Percentiles rank a stretch among this genome's conserved stretches.
Evolutionary conservation across 768 basidiomycete genomes (phyloP).

Genomic region (Russula griseocarnosa): DNA sequence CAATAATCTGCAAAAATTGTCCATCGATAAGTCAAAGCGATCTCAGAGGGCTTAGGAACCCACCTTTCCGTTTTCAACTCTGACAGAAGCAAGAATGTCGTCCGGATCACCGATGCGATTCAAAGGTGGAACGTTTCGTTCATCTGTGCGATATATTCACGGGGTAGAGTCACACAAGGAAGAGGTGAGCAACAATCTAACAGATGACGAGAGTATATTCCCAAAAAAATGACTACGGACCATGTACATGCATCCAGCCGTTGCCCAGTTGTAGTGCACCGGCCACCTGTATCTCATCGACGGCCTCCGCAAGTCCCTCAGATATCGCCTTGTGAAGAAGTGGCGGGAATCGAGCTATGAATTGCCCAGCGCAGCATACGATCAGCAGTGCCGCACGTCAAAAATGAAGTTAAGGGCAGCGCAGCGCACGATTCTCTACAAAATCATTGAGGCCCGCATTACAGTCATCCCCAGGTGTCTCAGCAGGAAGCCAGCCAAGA

Average conservation of each 20-base stretch:
- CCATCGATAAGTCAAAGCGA: not conserved
- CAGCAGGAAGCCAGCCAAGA: conserved; percentile 28
- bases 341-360: conserved; percentile 2
- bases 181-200: not conserved
- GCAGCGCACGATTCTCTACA: conserved; percentile 58
- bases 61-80: conserved; percentile 67
- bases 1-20: conserved; percentile 46
- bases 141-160: conserved; percentile 39
- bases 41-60: conserved; percentile 8
- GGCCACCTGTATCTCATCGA: conserved; percentile 63
- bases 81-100: conserved; percentile 75
- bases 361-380: not conserved
- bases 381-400: not conserved
- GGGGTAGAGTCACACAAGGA: not conserved
- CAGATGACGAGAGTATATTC: not conserved
- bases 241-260: conserved; percentile 89
- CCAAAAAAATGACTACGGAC: conserved; percentile 30
- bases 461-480: conserved; percentile 31
- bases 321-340: conserved; percentile 60
- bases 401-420: not conserved
- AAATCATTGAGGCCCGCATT: conserved; percentile 68
- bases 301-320: conserved; percentile 48
- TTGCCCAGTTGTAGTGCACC: conserved; percentile 59
- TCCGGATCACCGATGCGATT: conserved; percentile 79
- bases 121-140: conserved; percentile 67